Percentiles rank a stretch among this genome's conserved stretches.
phyloP scores from a whole-genome alignment of 2,329 filamentous ascomycete genomes.

The Blastomyces silverae region DNA sequence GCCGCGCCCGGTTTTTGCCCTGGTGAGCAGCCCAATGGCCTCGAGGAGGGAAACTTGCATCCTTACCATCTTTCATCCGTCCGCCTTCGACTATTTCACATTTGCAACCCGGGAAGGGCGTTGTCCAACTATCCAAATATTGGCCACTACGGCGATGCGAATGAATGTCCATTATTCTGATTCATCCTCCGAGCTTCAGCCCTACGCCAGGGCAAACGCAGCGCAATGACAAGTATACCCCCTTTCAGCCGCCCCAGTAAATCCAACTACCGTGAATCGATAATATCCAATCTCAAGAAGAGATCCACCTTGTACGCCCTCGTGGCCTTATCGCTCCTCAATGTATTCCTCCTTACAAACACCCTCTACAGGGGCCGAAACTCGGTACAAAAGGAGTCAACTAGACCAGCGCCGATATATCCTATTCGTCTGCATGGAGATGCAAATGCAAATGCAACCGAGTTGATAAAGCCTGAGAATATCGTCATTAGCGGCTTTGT shows the following conservation, averaged over 20 bases:
- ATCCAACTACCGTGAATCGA: background rate
- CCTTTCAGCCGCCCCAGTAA: background rate
- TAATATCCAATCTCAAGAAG: slow-evolving; percentile 10
- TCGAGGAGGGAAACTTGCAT: too few relatives aligned
- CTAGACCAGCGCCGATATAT: background rate
- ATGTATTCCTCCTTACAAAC: slow-evolving; percentile 13
- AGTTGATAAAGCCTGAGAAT: slow-evolving; percentile 14
- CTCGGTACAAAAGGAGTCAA: background rate
- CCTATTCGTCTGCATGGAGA: background rate
- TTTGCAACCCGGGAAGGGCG: too few relatives aligned
- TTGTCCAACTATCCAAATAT: background rate
- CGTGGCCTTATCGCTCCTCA: slow-evolving; percentile 6
- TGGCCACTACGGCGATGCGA: background rate
- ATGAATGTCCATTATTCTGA: background rate
- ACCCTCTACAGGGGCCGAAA: slow-evolving; percentile 8
- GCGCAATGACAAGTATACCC: background rate
- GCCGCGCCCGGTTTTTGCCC: too few relatives aligned
- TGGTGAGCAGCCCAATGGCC: too few relatives aligned
- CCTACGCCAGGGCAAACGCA: background rate
- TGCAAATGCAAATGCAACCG: slow-evolving; percentile 2
- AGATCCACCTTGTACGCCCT: slow-evolving; percentile 2
- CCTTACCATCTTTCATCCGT: background rate
- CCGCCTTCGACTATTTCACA: background rate
- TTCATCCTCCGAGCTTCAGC: background rate
- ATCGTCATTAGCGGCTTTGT: slow-evolving; percentile 40